Conservation (phyloP, 306 rosid genomes). For the Vigna angularis region DNA sequence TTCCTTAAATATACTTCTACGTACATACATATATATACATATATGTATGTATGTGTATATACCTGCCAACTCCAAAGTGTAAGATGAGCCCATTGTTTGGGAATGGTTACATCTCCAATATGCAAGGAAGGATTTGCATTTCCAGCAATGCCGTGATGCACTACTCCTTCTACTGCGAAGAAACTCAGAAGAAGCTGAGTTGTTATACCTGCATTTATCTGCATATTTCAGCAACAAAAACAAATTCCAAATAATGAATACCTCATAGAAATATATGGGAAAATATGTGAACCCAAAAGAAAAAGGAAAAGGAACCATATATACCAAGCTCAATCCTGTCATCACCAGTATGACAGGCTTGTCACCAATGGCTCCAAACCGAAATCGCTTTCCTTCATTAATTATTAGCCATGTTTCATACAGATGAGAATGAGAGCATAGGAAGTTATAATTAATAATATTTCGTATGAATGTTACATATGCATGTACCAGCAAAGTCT, state of each 20-base stretch:
- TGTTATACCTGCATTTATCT: constrained; percentile 70
- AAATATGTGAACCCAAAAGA: neutral
- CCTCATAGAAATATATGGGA: too few species aligned
- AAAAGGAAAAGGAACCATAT: neutral
- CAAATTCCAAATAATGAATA: neutral
- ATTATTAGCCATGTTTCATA: neutral
- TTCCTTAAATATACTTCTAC: too few species aligned
- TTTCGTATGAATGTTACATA: neutral
- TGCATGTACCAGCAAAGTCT: constrained; percentile 48
- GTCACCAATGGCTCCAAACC: constrained; percentile 49
- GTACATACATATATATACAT: too few species aligned
- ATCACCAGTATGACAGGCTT: constrained; percentile 46
- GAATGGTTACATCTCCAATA: constrained; percentile 69
- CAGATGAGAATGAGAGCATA: neutral
- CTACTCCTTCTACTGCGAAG: constrained; percentile 62
- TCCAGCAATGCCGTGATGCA: constrained; percentile 79
- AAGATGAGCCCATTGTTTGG: constrained; percentile 60
- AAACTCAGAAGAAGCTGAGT: constrained; percentile 68
- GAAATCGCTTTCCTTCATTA: constrained; percentile 49
- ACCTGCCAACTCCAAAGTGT: constrained; percentile 84
- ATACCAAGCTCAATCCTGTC: constrained; percentile 51
- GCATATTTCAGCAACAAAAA: neutral
- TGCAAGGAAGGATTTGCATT: constrained; percentile 66
- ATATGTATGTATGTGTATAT: too few species aligned
- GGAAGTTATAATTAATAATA: neutral